These are phyloP conservation scores for Pythium insidiosum DNA, from an alignment of 352 stramenopile genomes.

Conservation along the genomic window DNA sequence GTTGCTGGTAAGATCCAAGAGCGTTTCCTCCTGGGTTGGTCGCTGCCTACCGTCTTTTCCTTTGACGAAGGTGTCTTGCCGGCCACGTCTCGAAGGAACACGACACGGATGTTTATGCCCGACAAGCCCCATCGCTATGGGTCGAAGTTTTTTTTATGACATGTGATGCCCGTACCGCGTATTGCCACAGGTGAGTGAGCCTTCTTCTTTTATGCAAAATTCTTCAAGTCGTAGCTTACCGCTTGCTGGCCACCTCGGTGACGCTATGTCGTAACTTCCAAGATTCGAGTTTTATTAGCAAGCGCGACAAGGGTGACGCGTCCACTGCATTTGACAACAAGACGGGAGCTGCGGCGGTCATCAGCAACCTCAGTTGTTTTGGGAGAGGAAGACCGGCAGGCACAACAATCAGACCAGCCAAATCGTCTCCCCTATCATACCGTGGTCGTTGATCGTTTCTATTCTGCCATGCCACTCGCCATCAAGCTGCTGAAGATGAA, in stretches of 20 bases:
- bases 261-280: conserved; percentile 3
- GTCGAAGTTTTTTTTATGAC: conserved; percentile 25
- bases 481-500: conserved; percentile 18
- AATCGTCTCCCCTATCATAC: neutral
- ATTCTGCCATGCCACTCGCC: conserved; percentile 7
- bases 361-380: conserved; percentile 17
- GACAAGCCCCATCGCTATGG: conserved; percentile 26
- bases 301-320: neutral
- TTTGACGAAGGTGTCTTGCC: conserved; percentile 24
- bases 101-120: conserved; percentile 22
- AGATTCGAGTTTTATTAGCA: conserved; percentile 10
- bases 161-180: conserved; percentile 8
- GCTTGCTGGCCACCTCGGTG: neutral
- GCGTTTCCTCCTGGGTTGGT: conserved; percentile 3
- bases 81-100: conserved; percentile 15
- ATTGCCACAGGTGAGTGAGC: conserved; percentile 9
- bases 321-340: conserved; percentile 6
- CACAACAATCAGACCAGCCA: conserved; percentile 4
- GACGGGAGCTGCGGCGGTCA: conserved; percentile 11
- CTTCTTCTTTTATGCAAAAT: neutral
- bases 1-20: conserved; percentile 7
- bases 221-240: conserved; percentile 1
- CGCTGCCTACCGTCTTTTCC: conserved; percentile 5
- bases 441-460: conserved; percentile 17
- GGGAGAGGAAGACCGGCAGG: too few relatives aligned